Conservation (phyloP, 768 basidiomycete species). For the Rubroboletus pulcherrimus region DNA sequence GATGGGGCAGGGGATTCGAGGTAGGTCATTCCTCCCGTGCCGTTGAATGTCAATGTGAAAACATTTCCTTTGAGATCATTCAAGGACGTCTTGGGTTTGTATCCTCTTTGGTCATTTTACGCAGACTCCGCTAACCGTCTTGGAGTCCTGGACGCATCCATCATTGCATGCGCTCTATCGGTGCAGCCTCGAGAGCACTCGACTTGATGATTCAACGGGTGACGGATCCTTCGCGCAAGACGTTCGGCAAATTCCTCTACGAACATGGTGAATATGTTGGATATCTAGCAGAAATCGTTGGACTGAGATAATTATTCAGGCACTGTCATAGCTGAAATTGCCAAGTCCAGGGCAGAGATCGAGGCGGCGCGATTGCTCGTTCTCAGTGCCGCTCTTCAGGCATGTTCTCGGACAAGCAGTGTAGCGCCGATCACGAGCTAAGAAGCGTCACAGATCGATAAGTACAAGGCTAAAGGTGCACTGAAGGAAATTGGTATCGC, state of each 20-base stretch:
- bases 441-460: constrained; percentile 68
- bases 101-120: not conserved
- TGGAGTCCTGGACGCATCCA: constrained; percentile 90
- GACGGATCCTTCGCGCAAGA: constrained; percentile 87
- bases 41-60: not conserved
- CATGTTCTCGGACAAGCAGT: constrained; percentile 19
- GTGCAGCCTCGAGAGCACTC: constrained; percentile 77
- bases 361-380: constrained; percentile 86
- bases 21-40: constrained; percentile 32
- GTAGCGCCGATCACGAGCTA: not conserved
- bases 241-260: constrained; percentile 88
- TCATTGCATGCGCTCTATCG: constrained; percentile 97
- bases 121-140: not conserved
- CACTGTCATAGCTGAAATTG: constrained; percentile 87
- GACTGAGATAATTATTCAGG: constrained; percentile 41
- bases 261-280: constrained; percentile 67
- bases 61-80: constrained; percentile 57
- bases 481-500: constrained; percentile 97
- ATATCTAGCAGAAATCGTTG: not conserved
- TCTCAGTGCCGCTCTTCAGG: constrained; percentile 86
- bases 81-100: constrained; percentile 91
- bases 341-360: constrained; percentile 89
- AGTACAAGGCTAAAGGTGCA: constrained; percentile 86
- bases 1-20: constrained; percentile 96
- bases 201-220: constrained; percentile 88